phyloP scores from a whole-genome alignment of 306 rosid species.

The Begonia masoniana region DNA sequence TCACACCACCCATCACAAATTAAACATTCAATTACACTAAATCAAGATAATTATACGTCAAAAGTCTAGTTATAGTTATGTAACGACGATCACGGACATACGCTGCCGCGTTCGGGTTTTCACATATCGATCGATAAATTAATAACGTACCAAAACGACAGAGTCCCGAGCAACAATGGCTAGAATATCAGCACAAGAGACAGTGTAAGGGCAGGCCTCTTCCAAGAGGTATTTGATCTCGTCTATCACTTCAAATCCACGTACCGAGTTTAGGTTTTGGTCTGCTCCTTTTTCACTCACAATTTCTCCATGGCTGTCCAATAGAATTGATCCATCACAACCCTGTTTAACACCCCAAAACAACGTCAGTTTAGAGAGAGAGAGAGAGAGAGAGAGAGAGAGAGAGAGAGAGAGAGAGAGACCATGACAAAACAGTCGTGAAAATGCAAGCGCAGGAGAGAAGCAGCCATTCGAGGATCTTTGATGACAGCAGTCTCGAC shows the following conservation, averaged over 20 bases:
- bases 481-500: conserved; percentile 39
- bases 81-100: no score
- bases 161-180: conserved; percentile 86
- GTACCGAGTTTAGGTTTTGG: conserved; percentile 58
- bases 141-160: conserved; percentile 31
- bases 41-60: neutral
- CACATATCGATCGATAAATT: neutral
- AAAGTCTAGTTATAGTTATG: no score
- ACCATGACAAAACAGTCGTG: conserved; percentile 94
- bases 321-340: conserved; percentile 82
- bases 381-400: no score
- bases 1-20: neutral
- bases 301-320: conserved; percentile 48
- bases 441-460: conserved; percentile 81
- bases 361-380: no score
- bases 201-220: conserved; percentile 58
- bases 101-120: no score
- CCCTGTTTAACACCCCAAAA: conserved; percentile 28
- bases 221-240: conserved; percentile 51
- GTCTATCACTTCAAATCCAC: conserved; percentile 69
- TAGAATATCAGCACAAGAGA: conserved; percentile 84
- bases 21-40: neutral
- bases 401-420: neutral
- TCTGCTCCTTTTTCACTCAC: conserved; percentile 68
- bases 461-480: conserved; percentile 83